Evolutionary conservation across 768 basidiomycete species (phyloP), one percentile per base, ranked within the genome.

Genomic region (Tricholoma hemisulphureum): DNA sequence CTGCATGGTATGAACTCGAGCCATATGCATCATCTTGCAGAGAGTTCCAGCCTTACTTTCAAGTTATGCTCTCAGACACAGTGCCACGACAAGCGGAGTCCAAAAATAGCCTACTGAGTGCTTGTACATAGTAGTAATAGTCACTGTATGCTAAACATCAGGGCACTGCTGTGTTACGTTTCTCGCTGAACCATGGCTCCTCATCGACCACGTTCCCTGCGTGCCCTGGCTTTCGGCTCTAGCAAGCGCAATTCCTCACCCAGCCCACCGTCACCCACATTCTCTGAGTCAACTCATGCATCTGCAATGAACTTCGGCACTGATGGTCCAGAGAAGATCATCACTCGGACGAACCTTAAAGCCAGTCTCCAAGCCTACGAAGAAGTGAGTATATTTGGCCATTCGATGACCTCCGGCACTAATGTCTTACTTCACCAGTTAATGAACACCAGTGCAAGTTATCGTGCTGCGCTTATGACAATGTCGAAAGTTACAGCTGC

Each of bases 401-500:
- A 31, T 53, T 46, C 43, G 28, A 56, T 58, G 55, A n/a, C n/a
- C n/a, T n/a, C n/a, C n/a, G 56, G 48, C 24, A 3, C 21, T 9
- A 26, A 31, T 55, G 46, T 55, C 28, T 32, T 20, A 28, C 20
- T 50, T 32, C 29, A 31, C 61, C 45, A 51, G 91, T 79, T 97
- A 53, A 82, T 95, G 77, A 82, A 73, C 60, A 80, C 84, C 57
- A 89, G 89, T 56, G 84, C 91, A 34, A 81, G 79, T 46, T 98
- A 96, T 77, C 88, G 93, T 55, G 76, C 84, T 18, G 91, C 91
- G 18, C 79, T 98, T 55, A 72, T 93, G 58, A 81, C 83, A 26
- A 86, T 96, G 84, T 89, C 91, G 34, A 85, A 84, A 55, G 92
- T 86, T 18, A 92, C 91, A 7, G 90, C 93, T 41, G 80, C 81